Conservation (phyloP, 176 grass and related monocot species). For the Echinochloa phyllopogon region DNA sequence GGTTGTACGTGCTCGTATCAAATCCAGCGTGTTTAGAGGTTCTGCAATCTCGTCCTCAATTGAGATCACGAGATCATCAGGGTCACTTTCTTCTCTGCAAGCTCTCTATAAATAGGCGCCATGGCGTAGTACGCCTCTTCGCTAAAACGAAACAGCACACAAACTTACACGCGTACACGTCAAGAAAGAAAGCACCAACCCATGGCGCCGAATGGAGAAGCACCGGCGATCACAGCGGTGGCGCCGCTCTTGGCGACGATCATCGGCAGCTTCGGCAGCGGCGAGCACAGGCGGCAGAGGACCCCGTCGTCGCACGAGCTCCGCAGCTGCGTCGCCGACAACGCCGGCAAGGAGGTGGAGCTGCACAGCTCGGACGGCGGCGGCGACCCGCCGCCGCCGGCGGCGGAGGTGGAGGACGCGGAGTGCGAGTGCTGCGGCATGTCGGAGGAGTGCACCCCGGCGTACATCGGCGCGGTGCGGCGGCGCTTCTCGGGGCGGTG, state of each 20-base stretch:
- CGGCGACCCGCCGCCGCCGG: neutral
- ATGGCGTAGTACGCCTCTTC: neutral
- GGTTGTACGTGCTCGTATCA: slow-evolving; percentile 39
- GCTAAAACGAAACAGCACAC: neutral
- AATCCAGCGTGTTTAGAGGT: slow-evolving; percentile 8
- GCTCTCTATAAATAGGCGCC: slow-evolving; percentile 49
- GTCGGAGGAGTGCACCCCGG: slow-evolving; percentile 84
- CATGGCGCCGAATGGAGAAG: slow-evolving; percentile 41
- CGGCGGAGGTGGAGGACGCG: slow-evolving; percentile 63
- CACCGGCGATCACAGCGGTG: slow-evolving; percentile 8
- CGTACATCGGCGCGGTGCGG: slow-evolving; percentile 60
- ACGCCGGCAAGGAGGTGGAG: neutral
- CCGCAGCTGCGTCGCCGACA: slow-evolving; percentile 10
- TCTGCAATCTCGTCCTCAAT: slow-evolving; percentile 40
- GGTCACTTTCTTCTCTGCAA: neutral
- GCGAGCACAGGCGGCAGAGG: slow-evolving; percentile 35
- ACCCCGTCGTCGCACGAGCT: slow-evolving; percentile 57
- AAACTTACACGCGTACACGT: neutral
- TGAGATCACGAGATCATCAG: slow-evolving; percentile 22
- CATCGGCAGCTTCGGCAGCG: slow-evolving; percentile 42
- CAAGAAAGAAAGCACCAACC: neutral
- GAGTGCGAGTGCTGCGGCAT: slow-evolving; percentile 85
- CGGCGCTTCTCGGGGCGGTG: slow-evolving; percentile 66
- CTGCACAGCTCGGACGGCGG: no score
- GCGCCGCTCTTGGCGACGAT: slow-evolving; percentile 38